Percentiles rank a stretch among this genome's conserved stretches.
These are phyloP conservation scores for Mollisiaceae sp. DNA, from an alignment of 2,329 filamentous ascomycete species.

Conservation along the genomic window DNA sequence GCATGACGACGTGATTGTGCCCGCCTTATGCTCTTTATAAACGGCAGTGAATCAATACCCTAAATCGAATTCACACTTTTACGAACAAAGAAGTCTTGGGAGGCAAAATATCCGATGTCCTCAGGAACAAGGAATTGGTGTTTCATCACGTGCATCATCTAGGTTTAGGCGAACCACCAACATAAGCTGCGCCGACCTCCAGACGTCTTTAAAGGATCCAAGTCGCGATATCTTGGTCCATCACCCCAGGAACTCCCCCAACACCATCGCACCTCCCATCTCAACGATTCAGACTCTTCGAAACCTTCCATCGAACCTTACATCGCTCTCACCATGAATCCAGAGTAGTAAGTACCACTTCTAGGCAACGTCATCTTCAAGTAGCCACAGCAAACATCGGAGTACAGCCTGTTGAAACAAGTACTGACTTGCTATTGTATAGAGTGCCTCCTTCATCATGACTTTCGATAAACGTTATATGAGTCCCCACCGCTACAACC, in stretches of 20 bases:
- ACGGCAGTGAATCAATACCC: neutral
- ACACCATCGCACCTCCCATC: conserved; percentile 28
- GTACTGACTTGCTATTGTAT: conserved; percentile 31
- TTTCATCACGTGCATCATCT: conserved; percentile 24
- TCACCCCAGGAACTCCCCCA: conserved; percentile 25
- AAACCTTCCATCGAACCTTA: conserved; percentile 11
- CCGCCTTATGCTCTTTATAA: neutral
- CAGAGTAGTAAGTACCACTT: conserved; percentile 76
- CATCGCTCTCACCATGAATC: conserved; percentile 72
- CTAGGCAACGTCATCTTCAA: conserved; percentile 31
- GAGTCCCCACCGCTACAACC: conserved; percentile 16
- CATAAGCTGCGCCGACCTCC: conserved; percentile 18
- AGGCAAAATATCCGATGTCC: neutral
- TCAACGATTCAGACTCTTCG: conserved; percentile 9
- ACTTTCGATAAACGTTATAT: conserved; percentile 21
- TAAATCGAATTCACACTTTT: neutral
- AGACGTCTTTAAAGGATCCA: conserved; percentile 24
- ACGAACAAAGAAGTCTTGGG: neutral
- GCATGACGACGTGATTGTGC: neutral
- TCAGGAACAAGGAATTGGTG: conserved; percentile 10
- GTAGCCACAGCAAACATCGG: conserved; percentile 21
- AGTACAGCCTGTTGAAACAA: conserved; percentile 29
- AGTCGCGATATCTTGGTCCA: conserved; percentile 29
- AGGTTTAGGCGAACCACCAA: conserved; percentile 16
- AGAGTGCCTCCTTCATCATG: conserved; percentile 32